Evolutionary conservation across 495 filamentous ascomycete genomes (phyloP).

Genomic region (Aspergillus cristatus): DNA sequence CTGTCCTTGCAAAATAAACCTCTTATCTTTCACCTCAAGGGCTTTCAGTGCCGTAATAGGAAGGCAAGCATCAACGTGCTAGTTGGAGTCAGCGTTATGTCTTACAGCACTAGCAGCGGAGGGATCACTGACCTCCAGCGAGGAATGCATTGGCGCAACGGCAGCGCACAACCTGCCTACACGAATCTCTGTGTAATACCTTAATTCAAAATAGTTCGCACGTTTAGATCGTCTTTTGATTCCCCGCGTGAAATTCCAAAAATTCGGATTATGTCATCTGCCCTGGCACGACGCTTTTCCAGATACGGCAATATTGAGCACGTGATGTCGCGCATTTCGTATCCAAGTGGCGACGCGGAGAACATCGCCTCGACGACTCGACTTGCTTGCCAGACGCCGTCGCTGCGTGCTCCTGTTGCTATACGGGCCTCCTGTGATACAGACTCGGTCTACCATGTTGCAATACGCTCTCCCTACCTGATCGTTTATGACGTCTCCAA

Average conservation of each 20-base stretch:
- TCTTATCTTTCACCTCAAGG: constrained; percentile 14
- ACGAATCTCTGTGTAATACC: constrained; percentile 2
- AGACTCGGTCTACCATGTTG: background rate
- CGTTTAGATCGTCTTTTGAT: background rate
- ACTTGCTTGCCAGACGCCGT: background rate
- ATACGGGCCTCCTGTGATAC: no score
- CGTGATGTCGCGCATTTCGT: constrained; percentile 20
- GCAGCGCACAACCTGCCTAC: constrained; percentile 9
- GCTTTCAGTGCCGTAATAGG: constrained; percentile 34
- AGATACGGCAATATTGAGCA: constrained; percentile 12
- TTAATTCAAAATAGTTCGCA: constrained; percentile 2
- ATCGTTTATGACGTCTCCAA: constrained; percentile 1
- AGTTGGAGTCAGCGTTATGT: constrained; percentile 11
- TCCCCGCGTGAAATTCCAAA: constrained; percentile 14
- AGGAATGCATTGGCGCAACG: constrained; percentile 20
- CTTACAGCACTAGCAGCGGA: background rate
- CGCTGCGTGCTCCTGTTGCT: no score
- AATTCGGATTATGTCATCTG: constrained; percentile 14
- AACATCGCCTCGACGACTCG: no score
- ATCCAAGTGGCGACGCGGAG: constrained; percentile 9
- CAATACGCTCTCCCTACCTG: background rate
- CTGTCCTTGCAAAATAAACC: constrained; percentile 33
- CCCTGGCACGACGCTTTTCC: constrained; percentile 11
- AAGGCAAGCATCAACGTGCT: constrained; percentile 40
- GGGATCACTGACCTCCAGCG: constrained; percentile 26